A percentile compares a stretch with the other conserved stretches of the same genome.
Evolutionary conservation across 768 basidiomycete genomes (phyloP).

Genomic region (Lentinula raphanica): DNA sequence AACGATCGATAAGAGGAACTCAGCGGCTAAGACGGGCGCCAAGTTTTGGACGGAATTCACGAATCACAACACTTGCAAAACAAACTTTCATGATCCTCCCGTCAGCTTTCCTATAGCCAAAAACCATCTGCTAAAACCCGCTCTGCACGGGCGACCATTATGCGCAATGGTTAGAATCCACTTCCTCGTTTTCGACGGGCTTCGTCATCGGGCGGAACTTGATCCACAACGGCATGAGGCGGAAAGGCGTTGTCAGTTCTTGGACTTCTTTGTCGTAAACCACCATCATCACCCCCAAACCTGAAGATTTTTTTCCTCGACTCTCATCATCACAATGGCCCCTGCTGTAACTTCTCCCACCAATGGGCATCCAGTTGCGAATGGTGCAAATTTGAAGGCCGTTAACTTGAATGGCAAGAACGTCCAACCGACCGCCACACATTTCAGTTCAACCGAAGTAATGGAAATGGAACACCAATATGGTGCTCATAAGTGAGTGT

Average conservation of each 20-base stretch:
- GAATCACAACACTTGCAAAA: not conserved
- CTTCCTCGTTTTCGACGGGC: not conserved
- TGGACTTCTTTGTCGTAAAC: not conserved
- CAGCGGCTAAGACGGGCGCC: too few species aligned
- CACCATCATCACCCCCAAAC: not conserved
- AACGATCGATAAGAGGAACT: too few species aligned
- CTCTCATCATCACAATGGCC: not conserved
- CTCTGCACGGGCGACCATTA: not conserved
- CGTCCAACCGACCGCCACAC: not conserved
- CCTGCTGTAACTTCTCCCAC: not conserved
- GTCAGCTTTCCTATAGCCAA: not conserved
- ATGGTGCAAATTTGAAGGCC: not conserved
- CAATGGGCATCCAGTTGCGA: not conserved
- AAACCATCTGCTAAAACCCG: not conserved
- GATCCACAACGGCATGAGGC: not conserved
- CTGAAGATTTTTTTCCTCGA: not conserved
- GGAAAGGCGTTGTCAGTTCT: not conserved
- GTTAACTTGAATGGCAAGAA: not conserved
- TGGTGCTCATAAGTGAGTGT: constrained; percentile 84
- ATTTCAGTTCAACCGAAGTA: constrained; percentile 57
- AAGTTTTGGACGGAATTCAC: not conserved
- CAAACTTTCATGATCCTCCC: not conserved
- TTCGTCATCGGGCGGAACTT: constrained; percentile 1
- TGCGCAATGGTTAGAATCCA: not conserved
- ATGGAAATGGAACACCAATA: constrained; percentile 78